phyloP scores from a whole-genome alignment of 2,329 filamentous ascomycete species.

The Triangularia verruculosa region DNA sequence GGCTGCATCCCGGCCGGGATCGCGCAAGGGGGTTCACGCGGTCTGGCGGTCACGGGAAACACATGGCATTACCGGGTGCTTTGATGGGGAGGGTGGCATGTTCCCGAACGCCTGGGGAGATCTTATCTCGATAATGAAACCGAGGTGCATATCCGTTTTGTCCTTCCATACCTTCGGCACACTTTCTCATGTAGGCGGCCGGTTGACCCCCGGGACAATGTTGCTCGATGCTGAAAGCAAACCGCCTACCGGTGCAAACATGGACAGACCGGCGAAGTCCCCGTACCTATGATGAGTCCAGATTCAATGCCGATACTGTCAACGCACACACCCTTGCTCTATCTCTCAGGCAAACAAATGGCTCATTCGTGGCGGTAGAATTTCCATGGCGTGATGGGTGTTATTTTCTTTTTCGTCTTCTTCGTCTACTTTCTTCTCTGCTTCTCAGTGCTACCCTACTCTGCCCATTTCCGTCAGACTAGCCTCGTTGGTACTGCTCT shows the following conservation, averaged over 20 bases:
- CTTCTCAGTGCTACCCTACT: neutral
- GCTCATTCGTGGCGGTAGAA: too few relatives aligned
- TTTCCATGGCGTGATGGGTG: neutral
- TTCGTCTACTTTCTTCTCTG: neutral
- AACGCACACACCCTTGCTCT: neutral
- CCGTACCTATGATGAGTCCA: neutral
- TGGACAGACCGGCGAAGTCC: neutral
- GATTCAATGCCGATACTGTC: neutral
- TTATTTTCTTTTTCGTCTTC: conserved; percentile 2
- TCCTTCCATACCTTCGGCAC: neutral
- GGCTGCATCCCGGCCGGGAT: neutral
- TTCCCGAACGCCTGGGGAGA: neutral
- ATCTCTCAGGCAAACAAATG: neutral
- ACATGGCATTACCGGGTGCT: neutral
- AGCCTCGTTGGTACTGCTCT: neutral
- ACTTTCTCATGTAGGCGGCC: neutral
- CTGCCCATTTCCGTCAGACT: neutral
- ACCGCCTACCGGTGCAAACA: neutral
- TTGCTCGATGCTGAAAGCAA: neutral
- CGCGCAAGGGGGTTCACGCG: neutral
- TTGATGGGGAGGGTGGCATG: neutral
- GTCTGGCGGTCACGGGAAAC: neutral
- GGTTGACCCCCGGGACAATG: neutral
- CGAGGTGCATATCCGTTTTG: neutral
- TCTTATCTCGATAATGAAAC: conserved; percentile 3